Conservation (phyloP, 352 stramenopile species). For the Discostella stelligera region DNA sequence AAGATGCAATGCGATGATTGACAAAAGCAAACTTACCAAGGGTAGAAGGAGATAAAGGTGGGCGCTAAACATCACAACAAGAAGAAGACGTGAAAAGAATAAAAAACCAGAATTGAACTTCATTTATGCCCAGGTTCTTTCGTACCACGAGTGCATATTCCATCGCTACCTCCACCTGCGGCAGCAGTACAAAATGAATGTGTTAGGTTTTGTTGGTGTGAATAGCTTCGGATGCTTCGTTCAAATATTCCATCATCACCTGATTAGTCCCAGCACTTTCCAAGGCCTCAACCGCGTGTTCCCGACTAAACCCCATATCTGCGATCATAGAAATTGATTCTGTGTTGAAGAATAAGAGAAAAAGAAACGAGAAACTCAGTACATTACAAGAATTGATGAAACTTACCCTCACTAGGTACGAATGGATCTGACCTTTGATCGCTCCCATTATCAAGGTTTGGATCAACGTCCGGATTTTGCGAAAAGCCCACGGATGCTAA, state of each 20-base stretch:
- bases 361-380: not conserved
- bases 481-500: conserved; percentile 37
- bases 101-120: not conserved
- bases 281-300: conserved; percentile 89
- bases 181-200: conserved; percentile 40
- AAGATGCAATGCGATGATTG: not conserved
- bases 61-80: conserved; percentile 67
- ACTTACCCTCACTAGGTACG: conserved; percentile 83
- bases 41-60: conserved; percentile 66
- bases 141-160: conserved; percentile 89
- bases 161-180: conserved; percentile 90
- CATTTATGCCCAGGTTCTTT: not conserved
- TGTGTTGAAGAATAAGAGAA: not conserved
- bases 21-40: conserved; percentile 12
- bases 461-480: not conserved
- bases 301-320: conserved; percentile 92
- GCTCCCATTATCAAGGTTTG: not conserved
- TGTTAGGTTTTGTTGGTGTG: conserved; percentile 83
- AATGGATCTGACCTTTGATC: conserved; percentile 75
- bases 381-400: not conserved
- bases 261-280: conserved; percentile 61
- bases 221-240: not conserved
- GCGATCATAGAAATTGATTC: conserved; percentile 89
- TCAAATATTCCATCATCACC: not conserved
- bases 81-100: not conserved